Evolutionary conservation across 2,329 filamentous ascomycete species (phyloP).

Genomic region (Fusarium lyarnte): DNA sequence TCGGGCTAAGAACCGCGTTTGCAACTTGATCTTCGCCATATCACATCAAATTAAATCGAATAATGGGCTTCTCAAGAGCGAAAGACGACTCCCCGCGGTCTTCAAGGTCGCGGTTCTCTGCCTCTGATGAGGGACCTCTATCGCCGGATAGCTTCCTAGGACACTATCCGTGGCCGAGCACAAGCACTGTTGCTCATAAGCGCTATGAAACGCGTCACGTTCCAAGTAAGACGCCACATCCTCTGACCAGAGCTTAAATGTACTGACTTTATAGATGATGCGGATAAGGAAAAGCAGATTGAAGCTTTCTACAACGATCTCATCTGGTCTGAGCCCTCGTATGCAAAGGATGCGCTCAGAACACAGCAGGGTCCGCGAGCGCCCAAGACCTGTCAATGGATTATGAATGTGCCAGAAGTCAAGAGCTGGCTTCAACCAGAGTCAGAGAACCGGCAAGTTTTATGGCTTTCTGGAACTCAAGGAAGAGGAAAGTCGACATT

Average conservation of each 20-base stretch:
- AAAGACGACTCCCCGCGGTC: constrained; percentile 22
- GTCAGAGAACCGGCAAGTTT: background rate
- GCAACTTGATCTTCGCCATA: constrained; percentile 3
- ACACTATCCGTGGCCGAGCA: constrained; percentile 29
- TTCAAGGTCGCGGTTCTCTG: constrained; percentile 19
- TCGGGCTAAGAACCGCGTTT: background rate
- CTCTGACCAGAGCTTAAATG: background rate
- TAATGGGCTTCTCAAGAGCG: constrained; percentile 5
- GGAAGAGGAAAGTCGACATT: constrained; percentile 23
- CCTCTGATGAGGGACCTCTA: constrained; percentile 16
- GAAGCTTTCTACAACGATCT: constrained; percentile 24
- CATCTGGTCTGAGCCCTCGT: constrained; percentile 17
- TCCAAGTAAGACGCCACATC: constrained; percentile 6
- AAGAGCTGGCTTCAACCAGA: constrained; percentile 11
- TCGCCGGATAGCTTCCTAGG: constrained; percentile 26
- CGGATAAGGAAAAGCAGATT: constrained; percentile 14
- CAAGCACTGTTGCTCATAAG: constrained; percentile 22
- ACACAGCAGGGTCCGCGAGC: constrained; percentile 15
- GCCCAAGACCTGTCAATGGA: constrained; percentile 24
- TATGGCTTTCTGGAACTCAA: constrained; percentile 18
- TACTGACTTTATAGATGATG: constrained; percentile 12
- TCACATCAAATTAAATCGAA: background rate
- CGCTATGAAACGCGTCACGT: constrained; percentile 17
- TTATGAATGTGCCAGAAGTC: constrained; percentile 10
- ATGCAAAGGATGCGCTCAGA: constrained; percentile 21